A percentile compares a stretch with the other conserved stretches of the same genome.
Conservation (phyloP, 352 stramenopile species). For the Globisporangium sylvaticum region DNA sequence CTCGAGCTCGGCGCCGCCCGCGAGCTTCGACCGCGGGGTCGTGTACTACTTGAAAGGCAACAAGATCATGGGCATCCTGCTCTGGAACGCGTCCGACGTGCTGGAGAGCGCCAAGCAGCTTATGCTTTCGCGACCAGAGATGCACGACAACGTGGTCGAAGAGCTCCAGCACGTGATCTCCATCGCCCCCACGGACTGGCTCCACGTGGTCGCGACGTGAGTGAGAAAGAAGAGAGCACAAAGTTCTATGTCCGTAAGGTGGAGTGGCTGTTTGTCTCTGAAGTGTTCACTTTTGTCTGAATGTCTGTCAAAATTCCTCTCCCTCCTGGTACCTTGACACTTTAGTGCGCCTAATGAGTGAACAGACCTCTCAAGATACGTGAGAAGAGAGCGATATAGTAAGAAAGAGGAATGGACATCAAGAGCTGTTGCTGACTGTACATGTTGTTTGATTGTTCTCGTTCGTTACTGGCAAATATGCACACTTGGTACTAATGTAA, state of each 20-base stretch:
- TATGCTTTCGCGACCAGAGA: constrained; percentile 64
- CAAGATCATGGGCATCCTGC: constrained; percentile 87
- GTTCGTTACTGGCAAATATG: background rate
- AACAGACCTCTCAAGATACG: background rate
- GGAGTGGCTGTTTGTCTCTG: background rate
- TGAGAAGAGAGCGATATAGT: background rate
- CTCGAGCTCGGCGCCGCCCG: constrained; percentile 15
- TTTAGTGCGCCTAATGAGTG: background rate
- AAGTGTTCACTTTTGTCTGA: background rate
- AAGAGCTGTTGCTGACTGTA: background rate
- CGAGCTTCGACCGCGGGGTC: constrained; percentile 71
- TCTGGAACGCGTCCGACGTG: constrained; percentile 88
- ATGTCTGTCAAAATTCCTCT: background rate
- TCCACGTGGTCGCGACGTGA: constrained; percentile 62
- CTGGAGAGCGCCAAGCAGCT: constrained; percentile 84
- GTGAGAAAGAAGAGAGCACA: background rate
- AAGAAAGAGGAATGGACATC: background rate
- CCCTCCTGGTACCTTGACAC: background rate
- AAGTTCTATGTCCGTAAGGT: background rate
- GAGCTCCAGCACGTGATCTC: constrained; percentile 82
- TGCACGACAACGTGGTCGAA: constrained; percentile 68
- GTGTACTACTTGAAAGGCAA: constrained; percentile 91
- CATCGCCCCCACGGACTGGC: constrained; percentile 86
- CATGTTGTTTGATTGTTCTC: background rate
- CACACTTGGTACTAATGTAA: background rate